Evolutionary conservation across 139 green algal genomes (phyloP).

Genomic region (Desmodesmus armatus): DNA sequence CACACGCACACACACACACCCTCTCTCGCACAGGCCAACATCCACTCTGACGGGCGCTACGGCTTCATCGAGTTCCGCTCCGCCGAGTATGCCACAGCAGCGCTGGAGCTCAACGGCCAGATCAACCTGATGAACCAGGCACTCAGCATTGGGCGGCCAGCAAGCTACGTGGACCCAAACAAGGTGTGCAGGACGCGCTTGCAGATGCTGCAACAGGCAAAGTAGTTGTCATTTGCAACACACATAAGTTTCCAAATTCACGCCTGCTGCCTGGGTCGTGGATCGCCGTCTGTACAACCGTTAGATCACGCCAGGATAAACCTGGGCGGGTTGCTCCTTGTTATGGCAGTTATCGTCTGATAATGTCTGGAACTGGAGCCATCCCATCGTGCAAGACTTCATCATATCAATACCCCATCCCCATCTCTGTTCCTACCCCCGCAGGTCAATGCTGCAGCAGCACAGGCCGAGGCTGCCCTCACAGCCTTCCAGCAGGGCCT

Average conservation of each 20-base stretch:
- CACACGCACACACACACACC: no score
- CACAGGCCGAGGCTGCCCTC: slow-evolving; percentile 22
- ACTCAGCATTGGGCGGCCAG: slow-evolving; percentile 84
- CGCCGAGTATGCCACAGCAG: slow-evolving; percentile 86
- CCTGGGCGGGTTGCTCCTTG: no score
- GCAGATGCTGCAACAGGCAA: not conserved
- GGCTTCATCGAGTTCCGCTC: slow-evolving; percentile 90
- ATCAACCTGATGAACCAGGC: slow-evolving; percentile 80
- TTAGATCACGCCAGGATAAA: no score
- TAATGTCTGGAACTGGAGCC: no score
- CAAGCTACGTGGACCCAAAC: slow-evolving; percentile 89
- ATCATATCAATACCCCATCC: not conserved
- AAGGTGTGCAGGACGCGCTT: slow-evolving; percentile 57
- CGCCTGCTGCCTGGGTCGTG: not conserved
- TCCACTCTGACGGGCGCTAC: slow-evolving; percentile 65
- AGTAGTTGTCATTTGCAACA: not conserved
- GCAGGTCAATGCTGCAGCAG: slow-evolving; percentile 23
- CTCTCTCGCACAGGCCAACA: slow-evolving; percentile 28
- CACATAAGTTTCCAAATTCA: no score
- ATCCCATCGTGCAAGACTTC: no score
- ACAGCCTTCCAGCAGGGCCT: slow-evolving; percentile 19
- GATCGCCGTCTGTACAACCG: no score
- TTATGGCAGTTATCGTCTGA: no score
- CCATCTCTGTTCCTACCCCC: not conserved
- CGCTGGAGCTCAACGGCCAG: slow-evolving; percentile 84